Conservation (phyloP, 2,329 filamentous ascomycete genomes). For the Fusarium burgessii region DNA sequence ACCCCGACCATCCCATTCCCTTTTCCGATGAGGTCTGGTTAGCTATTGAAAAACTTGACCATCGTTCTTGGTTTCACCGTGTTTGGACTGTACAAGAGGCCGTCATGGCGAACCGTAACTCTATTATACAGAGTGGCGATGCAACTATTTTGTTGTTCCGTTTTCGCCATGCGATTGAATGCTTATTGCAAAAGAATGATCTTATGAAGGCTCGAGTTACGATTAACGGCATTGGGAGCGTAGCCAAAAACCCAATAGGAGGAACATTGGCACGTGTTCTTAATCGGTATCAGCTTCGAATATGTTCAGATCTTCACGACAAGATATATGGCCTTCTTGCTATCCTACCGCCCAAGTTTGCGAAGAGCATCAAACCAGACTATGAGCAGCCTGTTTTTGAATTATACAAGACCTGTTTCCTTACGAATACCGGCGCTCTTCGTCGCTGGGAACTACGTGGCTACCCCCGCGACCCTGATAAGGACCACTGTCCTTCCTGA, state of each 20-base stretch:
- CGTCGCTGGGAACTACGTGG: not conserved
- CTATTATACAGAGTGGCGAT: not conserved
- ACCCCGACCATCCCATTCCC: accelerated
- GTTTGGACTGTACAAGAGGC: not conserved
- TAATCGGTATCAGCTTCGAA: accelerated
- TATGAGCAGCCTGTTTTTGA: not conserved
- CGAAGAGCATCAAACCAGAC: not conserved
- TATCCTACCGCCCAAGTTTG: not conserved
- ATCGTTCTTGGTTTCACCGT: not conserved
- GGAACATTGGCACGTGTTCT: not conserved
- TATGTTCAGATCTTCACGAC: not conserved
- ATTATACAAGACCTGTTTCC: not conserved
- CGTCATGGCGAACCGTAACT: not conserved
- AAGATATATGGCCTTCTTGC: not conserved
- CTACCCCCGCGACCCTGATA: not conserved
- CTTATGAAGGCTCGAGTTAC: not conserved
- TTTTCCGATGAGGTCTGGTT: not conserved
- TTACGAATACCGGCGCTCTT: not conserved
- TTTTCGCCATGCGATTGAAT: not conserved
- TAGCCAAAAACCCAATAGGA: too few relatives aligned
- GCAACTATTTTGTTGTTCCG: accelerated
- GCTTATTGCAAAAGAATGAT: not conserved
- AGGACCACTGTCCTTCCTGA: not conserved
- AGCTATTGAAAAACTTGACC: accelerated
- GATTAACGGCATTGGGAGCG: too few relatives aligned